A percentile compares a stretch with the other conserved stretches of the same genome.
phyloP scores from a whole-genome alignment of 768 basidiomycete species.

The Pleurotus eryngii region DNA sequence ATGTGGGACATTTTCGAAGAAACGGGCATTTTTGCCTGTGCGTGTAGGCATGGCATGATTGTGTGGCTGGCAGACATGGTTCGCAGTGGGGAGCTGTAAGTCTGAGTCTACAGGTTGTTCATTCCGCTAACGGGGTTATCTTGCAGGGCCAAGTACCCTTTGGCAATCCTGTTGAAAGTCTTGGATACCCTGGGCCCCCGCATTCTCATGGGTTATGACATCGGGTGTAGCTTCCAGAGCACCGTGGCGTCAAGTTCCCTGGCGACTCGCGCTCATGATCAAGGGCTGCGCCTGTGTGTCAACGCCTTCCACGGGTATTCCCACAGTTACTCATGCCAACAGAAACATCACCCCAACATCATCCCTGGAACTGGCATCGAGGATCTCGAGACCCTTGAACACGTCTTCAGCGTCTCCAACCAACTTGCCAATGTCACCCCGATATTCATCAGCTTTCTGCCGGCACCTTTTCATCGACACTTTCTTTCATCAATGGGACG shows the following conservation, averaged over 20 bases:
- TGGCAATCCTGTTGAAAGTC: conserved; percentile 14
- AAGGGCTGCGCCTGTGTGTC: conserved; percentile 9
- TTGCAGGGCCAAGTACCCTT: conserved; percentile 18
- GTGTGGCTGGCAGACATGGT: conserved; percentile 23
- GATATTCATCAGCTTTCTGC: too few species aligned
- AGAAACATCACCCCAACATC: too few species aligned
- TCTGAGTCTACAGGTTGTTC: not conserved
- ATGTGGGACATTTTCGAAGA: conserved; percentile 31
- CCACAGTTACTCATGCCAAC: too few species aligned
- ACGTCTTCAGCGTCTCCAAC: too few species aligned
- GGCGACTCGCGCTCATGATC: conserved; percentile 6
- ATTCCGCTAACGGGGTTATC: not conserved
- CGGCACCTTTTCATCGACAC: too few species aligned
- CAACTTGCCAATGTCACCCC: too few species aligned
- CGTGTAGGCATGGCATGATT: conserved; percentile 26
- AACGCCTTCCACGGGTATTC: conserved; percentile 10
- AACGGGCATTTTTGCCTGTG: conserved; percentile 24
- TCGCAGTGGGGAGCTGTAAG: conserved; percentile 24
- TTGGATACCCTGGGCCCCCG: conserved; percentile 17
- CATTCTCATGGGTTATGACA: conserved; percentile 21
- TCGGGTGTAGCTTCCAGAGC: conserved; percentile 19
- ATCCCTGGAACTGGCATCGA: too few species aligned
- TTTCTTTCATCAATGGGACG: conserved; percentile 12
- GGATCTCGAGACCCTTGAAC: too few species aligned
- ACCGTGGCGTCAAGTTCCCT: conserved; percentile 18